Conservation (phyloP, 2,329 filamentous ascomycete genomes). For the Colletotrichum theobromicola region DNA sequence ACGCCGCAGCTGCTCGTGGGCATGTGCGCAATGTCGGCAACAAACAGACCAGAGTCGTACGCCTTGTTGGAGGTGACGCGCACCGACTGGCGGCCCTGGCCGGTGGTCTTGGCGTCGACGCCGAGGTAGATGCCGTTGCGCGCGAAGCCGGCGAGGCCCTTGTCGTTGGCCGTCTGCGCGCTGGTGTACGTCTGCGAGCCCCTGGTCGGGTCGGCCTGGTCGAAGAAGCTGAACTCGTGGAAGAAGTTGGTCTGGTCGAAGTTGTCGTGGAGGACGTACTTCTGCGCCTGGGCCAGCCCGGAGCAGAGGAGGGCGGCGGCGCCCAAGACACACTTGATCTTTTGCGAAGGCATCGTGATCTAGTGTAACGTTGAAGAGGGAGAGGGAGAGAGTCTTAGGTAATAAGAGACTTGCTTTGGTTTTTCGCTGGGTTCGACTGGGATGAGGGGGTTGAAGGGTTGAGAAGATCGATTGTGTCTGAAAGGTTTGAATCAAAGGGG, state of each 20-base stretch:
- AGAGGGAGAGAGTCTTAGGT: neutral
- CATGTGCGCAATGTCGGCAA: conserved; percentile 79
- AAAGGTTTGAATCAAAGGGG: conserved; percentile 9
- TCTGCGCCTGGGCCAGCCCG: conserved; percentile 28
- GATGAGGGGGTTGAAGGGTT: neutral
- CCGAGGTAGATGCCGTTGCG: conserved; percentile 69
- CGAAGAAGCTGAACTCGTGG: conserved; percentile 60
- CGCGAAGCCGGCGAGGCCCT: conserved; percentile 62
- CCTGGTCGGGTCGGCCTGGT: conserved; percentile 69
- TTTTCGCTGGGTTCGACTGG: neutral
- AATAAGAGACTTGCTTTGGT: neutral
- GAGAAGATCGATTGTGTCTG: neutral
- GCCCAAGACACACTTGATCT: conserved; percentile 6
- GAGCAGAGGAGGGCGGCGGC: conserved; percentile 4
- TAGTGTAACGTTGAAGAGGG: neutral
- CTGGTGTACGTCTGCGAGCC: conserved; percentile 77
- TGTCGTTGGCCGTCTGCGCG: conserved; percentile 59
- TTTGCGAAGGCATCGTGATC: conserved; percentile 13
- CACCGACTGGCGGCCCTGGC: conserved; percentile 70
- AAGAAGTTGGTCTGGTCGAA: conserved; percentile 63
- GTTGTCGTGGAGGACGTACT: conserved; percentile 51
- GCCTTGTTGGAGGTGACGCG: conserved; percentile 70
- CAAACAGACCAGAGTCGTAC: conserved; percentile 73
- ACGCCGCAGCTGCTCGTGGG: conserved; percentile 73
- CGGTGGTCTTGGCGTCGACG: conserved; percentile 66